Evolutionary conservation across 306 rosid species (phyloP).

Genomic region (Lagenaria siceraria): DNA sequence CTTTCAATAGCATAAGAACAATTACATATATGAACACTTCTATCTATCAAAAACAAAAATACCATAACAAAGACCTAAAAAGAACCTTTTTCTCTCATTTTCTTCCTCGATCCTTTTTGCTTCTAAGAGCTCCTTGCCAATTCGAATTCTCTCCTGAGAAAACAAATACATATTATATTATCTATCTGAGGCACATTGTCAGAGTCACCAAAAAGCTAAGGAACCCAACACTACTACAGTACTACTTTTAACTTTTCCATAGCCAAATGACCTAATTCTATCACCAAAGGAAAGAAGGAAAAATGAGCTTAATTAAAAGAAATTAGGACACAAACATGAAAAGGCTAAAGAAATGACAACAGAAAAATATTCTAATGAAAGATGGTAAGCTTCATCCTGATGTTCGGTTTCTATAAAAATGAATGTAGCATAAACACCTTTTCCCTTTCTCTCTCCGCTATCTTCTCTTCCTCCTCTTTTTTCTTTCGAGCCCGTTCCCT

Average conservation of each 20-base stretch:
- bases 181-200: neutral
- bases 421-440: constrained; percentile 35
- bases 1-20: neutral
- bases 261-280: neutral
- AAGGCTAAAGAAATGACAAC: neutral
- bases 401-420: neutral
- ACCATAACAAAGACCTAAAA: constrained; percentile 7
- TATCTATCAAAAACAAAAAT: neutral
- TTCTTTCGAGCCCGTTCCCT: constrained; percentile 98
- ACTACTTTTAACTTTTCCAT: neutral
- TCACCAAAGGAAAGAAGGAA: neutral
- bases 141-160: constrained; percentile 82
- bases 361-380: neutral
- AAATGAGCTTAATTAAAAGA: neutral
- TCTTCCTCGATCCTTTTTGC: constrained; percentile 94
- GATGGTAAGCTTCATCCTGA: neutral
- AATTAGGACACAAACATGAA: neutral
- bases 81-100: constrained; percentile 84
- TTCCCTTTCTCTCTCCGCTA: constrained; percentile 72
- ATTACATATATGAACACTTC: neutral
- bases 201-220: neutral
- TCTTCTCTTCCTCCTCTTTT: constrained; percentile 97
- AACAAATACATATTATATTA: constrained; percentile 3
- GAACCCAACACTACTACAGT: neutral
- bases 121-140: constrained; percentile 94